Evolutionary conservation across 129 eudicot genomes (phyloP).

Genomic region (Lonicera japonica): DNA sequence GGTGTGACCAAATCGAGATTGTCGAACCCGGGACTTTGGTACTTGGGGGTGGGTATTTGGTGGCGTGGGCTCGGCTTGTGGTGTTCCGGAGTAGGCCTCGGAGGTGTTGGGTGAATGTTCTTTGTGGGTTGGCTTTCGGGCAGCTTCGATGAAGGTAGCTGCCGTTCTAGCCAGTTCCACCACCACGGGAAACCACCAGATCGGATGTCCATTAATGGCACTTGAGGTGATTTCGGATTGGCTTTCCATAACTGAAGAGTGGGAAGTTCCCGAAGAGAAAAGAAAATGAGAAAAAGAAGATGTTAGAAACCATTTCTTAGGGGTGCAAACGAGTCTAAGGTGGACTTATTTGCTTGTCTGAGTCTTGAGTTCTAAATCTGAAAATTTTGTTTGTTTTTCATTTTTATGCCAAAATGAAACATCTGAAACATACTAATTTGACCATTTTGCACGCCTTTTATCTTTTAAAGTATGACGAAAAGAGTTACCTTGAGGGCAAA

Average conservation of each 20-base stretch:
- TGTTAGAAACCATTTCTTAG: too few species aligned
- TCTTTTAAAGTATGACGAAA: too few species aligned
- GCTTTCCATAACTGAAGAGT: constrained; percentile 59
- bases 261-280: background rate
- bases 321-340: too few species aligned
- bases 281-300: background rate
- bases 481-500: too few species aligned
- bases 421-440: too few species aligned
- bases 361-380: too few species aligned
- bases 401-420: too few species aligned
- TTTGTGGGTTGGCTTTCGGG: constrained; percentile 20
- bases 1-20: constrained; percentile 41
- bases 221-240: constrained; percentile 53
- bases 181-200: constrained; percentile 87
- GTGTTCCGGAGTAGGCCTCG: constrained; percentile 31
- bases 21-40: constrained; percentile 14
- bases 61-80: constrained; percentile 31
- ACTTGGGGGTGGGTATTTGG: constrained; percentile 10
- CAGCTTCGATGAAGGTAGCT: constrained; percentile 18
- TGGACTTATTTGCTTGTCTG: too few species aligned
- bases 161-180: constrained; percentile 64
- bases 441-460: too few species aligned
- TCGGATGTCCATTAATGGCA: constrained; percentile 34
- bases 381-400: too few species aligned
- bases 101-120: constrained; percentile 26